Conservation (phyloP, 106 monocot species). For the Gastrodia elata region DNA sequence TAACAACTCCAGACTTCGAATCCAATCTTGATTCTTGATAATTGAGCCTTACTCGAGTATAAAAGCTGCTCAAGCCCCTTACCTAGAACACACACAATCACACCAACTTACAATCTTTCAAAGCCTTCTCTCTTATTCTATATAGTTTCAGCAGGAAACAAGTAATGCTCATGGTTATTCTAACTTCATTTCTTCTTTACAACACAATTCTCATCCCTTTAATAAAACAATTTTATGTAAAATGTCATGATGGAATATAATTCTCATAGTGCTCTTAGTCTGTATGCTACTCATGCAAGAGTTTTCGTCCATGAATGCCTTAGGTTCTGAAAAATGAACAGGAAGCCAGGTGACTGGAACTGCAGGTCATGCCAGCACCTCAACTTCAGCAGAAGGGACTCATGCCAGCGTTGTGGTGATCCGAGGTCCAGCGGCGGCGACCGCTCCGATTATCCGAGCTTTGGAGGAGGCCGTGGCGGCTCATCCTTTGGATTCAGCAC, state of each 20-base stretch:
- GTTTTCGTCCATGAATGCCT: neutral
- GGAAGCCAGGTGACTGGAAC: slow-evolving; percentile 98
- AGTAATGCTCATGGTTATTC: neutral
- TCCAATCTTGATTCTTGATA: slow-evolving; percentile 42
- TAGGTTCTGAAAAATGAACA: slow-evolving; percentile 54
- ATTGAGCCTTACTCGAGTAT: slow-evolving; percentile 30
- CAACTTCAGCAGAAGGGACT: slow-evolving; percentile 92
- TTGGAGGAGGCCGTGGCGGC: slow-evolving; percentile 26
- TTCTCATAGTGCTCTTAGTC: neutral
- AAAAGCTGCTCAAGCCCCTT: slow-evolving; percentile 24
- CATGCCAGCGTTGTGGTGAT: slow-evolving; percentile 74
- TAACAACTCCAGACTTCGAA: slow-evolving; percentile 31
- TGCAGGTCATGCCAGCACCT: slow-evolving; percentile 85
- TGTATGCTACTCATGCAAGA: neutral
- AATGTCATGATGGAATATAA: too few species aligned
- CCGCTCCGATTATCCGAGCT: slow-evolving; percentile 22
- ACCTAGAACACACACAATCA: slow-evolving; percentile 9
- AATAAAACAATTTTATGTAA: neutral
- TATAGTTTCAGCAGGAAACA: neutral
- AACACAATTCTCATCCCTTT: neutral
- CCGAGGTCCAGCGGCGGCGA: slow-evolving; percentile 27
- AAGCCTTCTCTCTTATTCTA: neutral
- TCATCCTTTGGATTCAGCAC: slow-evolving; percentile 27
- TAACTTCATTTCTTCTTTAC: neutral
- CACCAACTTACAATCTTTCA: slow-evolving; percentile 8